Base-by-base conservation (phyloP, 371 early-diverging fungal species). In the Apophysomyces elegans region DNA sequence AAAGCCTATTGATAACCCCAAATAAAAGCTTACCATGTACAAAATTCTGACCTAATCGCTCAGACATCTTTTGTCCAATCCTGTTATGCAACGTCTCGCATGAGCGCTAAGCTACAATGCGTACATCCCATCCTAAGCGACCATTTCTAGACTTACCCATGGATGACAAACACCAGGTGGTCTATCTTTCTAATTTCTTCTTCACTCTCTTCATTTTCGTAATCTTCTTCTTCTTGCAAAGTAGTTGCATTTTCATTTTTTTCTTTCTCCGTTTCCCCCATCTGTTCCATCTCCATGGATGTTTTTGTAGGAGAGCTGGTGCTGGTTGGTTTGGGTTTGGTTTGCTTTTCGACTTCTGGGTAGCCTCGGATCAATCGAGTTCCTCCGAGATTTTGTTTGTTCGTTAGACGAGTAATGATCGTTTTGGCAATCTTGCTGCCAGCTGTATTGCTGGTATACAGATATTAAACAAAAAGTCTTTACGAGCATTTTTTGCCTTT, bases 11-110 rank as follows among this genome's bases (percentile, higher is more conserved):
- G 16, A 56, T 37, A 36, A 63, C 13, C 38, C n/a, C 21, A 37
- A 18, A 63, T 39, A 67, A 63, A 38, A 9, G 37, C 69, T 16
- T 82, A 89, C 89, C 91, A 65, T 92, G 86, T 11, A 92, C 87
- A 74, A 93, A 91, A 59, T 86, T 90, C 61, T 88, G 59, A 65
- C 88, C 93, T 56, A 89, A 79, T 41, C 84, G 65, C 66, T 92
- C 92, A 26, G 90, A 86, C 56, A 95, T 81, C 60, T 92, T 91
- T 65, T 93, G 93, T 14, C 95, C 95, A 57, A 92, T 89, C 5
- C 89, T 85, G 57, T 21, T 47, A 26, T 26, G 18, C 21, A 8
- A 21, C 45, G 7, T 46, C 37, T 13, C 46, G 6, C 57, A 14
- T 38, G 26, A 14, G 59, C 32, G 32, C 32, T 26, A 26, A 26